Evolutionary conservation across 192 early-diverging fungal genomes (phyloP).

Genomic region (Entrophospora sp.): DNA sequence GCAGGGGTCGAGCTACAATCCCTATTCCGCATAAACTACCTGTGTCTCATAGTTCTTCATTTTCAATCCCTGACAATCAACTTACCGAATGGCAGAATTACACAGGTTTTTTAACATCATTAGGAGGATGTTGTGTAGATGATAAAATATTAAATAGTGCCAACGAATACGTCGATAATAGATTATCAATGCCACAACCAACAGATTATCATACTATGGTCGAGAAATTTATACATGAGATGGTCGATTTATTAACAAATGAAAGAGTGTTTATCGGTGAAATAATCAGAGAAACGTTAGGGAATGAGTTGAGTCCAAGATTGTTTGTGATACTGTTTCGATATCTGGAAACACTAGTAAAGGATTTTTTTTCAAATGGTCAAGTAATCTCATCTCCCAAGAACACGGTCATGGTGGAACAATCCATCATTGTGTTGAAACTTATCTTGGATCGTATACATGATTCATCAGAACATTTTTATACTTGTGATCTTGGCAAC

Average conservation of each 20-base stretch:
- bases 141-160: not conserved
- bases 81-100: conserved; percentile 70
- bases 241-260: conserved; percentile 58
- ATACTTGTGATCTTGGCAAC: conserved; percentile 59
- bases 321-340: conserved; percentile 56
- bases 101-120: conserved; percentile 71
- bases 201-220: conserved; percentile 44
- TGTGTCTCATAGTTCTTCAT: conserved; percentile 7
- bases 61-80: not conserved
- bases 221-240: conserved; percentile 60
- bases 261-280: conserved; percentile 72
- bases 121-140: conserved; percentile 61
- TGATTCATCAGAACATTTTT: conserved; percentile 44
- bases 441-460: conserved; percentile 63
- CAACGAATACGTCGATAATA: not conserved
- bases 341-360: conserved; percentile 47
- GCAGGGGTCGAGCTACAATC: too few relatives aligned
- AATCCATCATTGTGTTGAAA: conserved; percentile 64
- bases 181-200: not conserved
- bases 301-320: conserved; percentile 54
- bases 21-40: not conserved
- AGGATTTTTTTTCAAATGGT: conserved; percentile 50
- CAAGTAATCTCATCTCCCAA: conserved; percentile 44
- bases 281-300: conserved; percentile 66
- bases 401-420: conserved; percentile 66